phyloP scores from a whole-genome alignment of 2,329 filamentous ascomycete species.

The Colletotrichum tropicale region DNA sequence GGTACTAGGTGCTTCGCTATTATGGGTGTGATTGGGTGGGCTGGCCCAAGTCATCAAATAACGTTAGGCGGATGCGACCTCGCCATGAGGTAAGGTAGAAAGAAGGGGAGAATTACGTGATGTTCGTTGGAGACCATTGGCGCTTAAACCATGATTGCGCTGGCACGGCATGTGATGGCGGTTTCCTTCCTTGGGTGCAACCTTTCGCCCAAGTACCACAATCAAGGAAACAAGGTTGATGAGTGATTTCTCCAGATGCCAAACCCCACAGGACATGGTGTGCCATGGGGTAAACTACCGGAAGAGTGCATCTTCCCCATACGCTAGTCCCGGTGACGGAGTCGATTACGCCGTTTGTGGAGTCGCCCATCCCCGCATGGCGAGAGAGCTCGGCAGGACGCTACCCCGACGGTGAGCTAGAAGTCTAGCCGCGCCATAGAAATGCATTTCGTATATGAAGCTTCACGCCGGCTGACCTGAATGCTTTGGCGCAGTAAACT shows the following conservation, averaged over 20 bases:
- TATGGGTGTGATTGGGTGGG: background rate
- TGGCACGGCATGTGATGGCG: background rate
- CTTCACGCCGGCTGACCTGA: background rate
- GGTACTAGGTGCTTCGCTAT: background rate
- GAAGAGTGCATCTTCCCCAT: background rate
- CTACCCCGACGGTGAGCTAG: background rate
- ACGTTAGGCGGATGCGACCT: background rate
- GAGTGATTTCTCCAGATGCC: background rate
- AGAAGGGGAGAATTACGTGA: background rate
- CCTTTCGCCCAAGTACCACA: background rate
- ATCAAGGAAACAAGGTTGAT: background rate
- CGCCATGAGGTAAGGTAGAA: background rate
- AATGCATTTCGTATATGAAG: background rate
- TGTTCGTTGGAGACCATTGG: background rate
- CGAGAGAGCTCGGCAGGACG: background rate
- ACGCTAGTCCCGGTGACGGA: background rate
- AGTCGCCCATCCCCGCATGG: background rate
- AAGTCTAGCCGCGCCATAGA: slow-evolving; percentile 10
- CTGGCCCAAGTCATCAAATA: background rate
- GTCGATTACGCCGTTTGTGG: background rate
- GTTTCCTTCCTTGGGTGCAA: background rate
- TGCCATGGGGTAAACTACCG: background rate
- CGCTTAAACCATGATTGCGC: background rate
- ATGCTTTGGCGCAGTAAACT: background rate
- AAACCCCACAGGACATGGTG: background rate